phyloP scores from a whole-genome alignment of 2,329 filamentous ascomycete species.

The Lecanosticta acicola region DNA sequence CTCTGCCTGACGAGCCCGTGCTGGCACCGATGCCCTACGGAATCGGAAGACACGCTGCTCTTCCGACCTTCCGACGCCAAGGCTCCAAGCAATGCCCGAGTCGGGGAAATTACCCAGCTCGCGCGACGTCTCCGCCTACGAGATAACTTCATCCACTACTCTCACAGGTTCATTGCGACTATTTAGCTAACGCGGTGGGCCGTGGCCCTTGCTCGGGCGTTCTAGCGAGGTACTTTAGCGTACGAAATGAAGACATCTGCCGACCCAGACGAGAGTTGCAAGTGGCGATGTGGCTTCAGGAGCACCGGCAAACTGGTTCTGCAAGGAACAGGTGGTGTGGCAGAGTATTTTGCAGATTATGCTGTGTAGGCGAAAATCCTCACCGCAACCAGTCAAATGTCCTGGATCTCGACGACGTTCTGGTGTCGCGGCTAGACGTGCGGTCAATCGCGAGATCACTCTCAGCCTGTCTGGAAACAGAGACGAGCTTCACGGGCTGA shows the following conservation, averaged over 20 bases:
- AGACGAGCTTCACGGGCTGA: neutral
- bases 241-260: neutral
- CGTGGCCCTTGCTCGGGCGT: neutral
- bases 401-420: neutral
- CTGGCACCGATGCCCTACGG: too few relatives aligned
- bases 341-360: neutral
- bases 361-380: neutral
- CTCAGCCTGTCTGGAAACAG: neutral
- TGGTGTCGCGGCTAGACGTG: slow-evolving; percentile 3
- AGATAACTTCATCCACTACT: neutral
- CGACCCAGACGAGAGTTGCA: neutral
- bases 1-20: too few relatives aligned
- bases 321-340: slow-evolving; percentile 1
- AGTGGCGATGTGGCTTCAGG: neutral
- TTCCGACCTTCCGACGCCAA: neutral
- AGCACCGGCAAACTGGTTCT: slow-evolving; percentile 2
- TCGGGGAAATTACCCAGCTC: neutral
- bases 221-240: neutral
- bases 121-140: neutral
- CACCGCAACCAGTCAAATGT: neutral
- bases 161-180: neutral
- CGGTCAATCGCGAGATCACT: neutral
- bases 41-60: neutral
- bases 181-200: neutral
- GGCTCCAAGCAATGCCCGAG: neutral